Conservation (phyloP, 2,329 filamentous ascomycete species). For the Fusarium sp. region DNA sequence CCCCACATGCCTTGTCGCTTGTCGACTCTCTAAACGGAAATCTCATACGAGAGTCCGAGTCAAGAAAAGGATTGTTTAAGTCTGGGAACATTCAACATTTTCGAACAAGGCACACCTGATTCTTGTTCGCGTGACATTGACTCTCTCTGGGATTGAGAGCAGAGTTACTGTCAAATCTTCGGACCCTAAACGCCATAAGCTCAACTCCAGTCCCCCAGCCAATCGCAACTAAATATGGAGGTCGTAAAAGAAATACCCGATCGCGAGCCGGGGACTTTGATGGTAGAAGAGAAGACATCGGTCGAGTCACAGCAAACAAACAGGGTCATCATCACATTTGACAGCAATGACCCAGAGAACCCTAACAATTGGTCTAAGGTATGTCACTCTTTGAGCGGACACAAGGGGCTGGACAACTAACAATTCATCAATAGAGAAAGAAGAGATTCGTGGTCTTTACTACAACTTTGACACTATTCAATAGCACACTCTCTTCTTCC, state of each 20-base stretch:
- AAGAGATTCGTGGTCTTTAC: conserved; percentile 15
- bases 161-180: not conserved
- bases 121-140: not conserved
- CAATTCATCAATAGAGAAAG: not conserved
- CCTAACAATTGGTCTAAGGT: conserved; percentile 17
- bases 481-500: conserved; percentile 6
- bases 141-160: not conserved
- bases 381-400: not conserved
- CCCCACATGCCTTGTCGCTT: not conserved
- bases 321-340: not conserved
- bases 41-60: not conserved
- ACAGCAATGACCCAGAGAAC: not conserved
- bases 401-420: not conserved
- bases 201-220: too few species aligned
- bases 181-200: not conserved
- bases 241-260: not conserved
- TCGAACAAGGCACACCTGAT: not conserved
- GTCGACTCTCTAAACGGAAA: not conserved
- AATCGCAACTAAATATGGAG: not conserved
- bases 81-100: not conserved
- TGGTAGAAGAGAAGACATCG: not conserved
- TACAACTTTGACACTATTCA: not conserved
- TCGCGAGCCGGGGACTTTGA: not conserved
- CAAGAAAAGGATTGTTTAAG: not conserved
- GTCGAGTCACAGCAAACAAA: not conserved